phyloP scores from a whole-genome alignment of 805 yeast species.

The Kodamaea jinghongensis region DNA sequence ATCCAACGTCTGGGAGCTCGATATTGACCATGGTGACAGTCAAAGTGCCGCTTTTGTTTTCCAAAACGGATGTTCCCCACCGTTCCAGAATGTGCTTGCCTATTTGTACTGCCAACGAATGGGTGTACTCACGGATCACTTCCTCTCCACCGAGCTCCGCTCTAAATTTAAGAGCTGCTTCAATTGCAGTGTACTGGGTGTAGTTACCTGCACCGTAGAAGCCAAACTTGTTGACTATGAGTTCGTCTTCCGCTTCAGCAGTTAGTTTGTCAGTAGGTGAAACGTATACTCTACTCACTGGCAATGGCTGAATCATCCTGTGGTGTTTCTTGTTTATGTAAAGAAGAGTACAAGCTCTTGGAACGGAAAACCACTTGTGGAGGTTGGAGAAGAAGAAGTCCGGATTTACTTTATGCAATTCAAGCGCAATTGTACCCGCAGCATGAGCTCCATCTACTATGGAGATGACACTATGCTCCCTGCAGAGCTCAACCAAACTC shows the following conservation, averaged over 20 bases:
- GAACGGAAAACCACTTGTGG: conserved; percentile 67
- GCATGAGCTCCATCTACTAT: conserved; percentile 75
- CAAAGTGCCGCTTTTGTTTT: conserved; percentile 31
- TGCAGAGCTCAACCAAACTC: conserved; percentile 44
- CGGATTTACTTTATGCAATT: conserved; percentile 44
- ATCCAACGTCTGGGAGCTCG: conserved; percentile 29
- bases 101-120: conserved; percentile 42
- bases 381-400: conserved; percentile 62
- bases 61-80: conserved; percentile 40
- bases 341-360: conserved; percentile 56
- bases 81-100: conserved; percentile 35
- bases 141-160: conserved; percentile 56
- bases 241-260: conserved; percentile 19
- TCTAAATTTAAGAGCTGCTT: conserved; percentile 52
- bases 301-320: conserved; percentile 49
- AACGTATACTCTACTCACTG: conserved; percentile 51
- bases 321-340: conserved; percentile 57
- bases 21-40: conserved; percentile 45
- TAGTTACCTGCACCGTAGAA: conserved; percentile 50
- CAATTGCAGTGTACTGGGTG: conserved; percentile 40
- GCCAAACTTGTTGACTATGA: conserved; percentile 46
- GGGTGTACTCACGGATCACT: conserved; percentile 47
- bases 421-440: conserved; percentile 51
- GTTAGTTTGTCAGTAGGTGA: conserved; percentile 27
- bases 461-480: conserved; percentile 46